phyloP scores from a whole-genome alignment of 23 red algal genomes.

The Cyanidioschyzon merolae region DNA sequence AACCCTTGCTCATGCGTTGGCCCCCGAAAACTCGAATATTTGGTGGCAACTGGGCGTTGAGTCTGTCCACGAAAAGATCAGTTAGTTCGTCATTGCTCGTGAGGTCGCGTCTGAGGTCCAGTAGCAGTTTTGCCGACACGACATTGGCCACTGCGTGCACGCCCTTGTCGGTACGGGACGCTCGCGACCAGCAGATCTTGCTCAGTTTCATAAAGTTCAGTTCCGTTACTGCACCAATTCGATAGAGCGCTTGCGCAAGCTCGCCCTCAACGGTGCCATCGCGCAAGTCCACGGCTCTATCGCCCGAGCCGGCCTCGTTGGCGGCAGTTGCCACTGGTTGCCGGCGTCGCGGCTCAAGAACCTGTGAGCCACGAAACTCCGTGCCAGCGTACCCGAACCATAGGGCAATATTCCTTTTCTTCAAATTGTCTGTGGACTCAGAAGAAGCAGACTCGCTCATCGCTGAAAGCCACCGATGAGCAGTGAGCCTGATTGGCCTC shows the following conservation, averaged over 20 bases:
- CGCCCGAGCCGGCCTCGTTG: conserved; percentile 47
- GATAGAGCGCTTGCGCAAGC: conserved; percentile 41
- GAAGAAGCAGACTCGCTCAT: neutral
- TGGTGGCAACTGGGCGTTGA: conserved; percentile 37
- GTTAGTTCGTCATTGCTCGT: neutral
- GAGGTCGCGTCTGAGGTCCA: conserved; percentile 21
- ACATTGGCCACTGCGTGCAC: conserved; percentile 70
- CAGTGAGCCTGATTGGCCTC: neutral
- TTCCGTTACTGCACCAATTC: conserved; percentile 21
- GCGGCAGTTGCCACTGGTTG: conserved; percentile 29
- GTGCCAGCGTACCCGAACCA: conserved; percentile 29
- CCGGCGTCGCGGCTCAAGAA: neutral
- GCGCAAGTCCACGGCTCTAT: conserved; percentile 20
- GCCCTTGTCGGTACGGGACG: conserved; percentile 82
- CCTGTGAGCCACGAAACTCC: conserved; percentile 20
- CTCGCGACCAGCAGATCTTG: conserved; percentile 69
- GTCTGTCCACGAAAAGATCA: neutral
- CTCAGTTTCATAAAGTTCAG: conserved; percentile 30
- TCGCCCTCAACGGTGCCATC: conserved; percentile 38
- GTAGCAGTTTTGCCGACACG: conserved; percentile 49
- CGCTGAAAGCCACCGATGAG: neutral
- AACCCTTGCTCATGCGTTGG: conserved; percentile 28
- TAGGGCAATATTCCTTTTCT: conserved; percentile 19
- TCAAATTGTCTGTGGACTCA: neutral
- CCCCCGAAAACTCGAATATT: conserved; percentile 40